Percentiles rank a stretch among this genome's conserved stretches.
Evolutionary conservation across 495 filamentous ascomycete species (phyloP).

Genomic region (Patellaria atrata): DNA sequence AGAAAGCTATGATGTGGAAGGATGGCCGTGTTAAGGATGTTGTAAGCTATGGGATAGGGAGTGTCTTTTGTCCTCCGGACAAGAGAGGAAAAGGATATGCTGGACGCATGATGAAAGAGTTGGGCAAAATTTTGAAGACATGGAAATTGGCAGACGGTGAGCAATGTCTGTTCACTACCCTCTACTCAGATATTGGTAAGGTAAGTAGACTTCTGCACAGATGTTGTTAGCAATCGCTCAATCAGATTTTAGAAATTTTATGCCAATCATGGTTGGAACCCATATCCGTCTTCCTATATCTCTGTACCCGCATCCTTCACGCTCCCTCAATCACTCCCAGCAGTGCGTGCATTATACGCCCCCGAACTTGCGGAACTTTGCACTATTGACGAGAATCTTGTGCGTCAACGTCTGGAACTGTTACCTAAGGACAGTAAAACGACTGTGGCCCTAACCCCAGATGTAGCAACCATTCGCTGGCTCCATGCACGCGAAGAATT

Average conservation of each 20-base stretch:
- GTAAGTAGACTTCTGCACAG: constrained; percentile 22
- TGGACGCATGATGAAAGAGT: constrained; percentile 48
- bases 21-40: constrained; percentile 42
- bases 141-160: constrained; percentile 35
- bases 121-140: constrained; percentile 38
- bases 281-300: constrained; percentile 58
- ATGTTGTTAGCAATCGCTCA: too few species aligned
- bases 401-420: constrained; percentile 29
- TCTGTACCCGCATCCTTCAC: constrained; percentile 36
- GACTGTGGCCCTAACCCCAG: constrained; percentile 56
- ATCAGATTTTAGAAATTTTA: too few species aligned
- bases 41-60: constrained; percentile 66
- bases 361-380: constrained; percentile 44
- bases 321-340: constrained; percentile 23
- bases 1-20: constrained; percentile 47
- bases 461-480: constrained; percentile 63
- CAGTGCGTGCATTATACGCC: constrained; percentile 30
- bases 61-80: constrained; percentile 66
- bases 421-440: constrained; percentile 23
- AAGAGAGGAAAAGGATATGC: constrained; percentile 70
- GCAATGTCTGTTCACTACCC: constrained; percentile 46
- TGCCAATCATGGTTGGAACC: constrained; percentile 63
- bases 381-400: constrained; percentile 36
- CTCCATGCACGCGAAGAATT: constrained; percentile 81
- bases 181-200: constrained; percentile 95